phyloP scores from a whole-genome alignment of 208 protist genomes.

The Trypanosoma grayi region DNA sequence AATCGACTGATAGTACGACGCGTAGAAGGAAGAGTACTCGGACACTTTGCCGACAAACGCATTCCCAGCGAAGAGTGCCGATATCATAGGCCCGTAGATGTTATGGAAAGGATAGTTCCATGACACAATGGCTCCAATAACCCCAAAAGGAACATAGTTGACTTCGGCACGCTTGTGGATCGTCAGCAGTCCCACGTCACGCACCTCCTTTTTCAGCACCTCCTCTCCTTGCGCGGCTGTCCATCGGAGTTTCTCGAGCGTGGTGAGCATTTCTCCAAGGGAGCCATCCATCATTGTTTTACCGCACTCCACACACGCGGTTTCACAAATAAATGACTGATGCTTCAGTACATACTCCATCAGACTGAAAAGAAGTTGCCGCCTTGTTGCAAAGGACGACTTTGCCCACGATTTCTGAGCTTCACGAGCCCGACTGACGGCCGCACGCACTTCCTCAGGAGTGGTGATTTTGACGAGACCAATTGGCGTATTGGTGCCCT shows the following conservation, averaged over 20 bases:
- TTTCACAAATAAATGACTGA: conserved; percentile 83
- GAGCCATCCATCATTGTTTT: conserved; percentile 92
- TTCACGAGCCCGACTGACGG: conserved; percentile 59
- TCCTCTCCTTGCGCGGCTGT: conserved; percentile 80
- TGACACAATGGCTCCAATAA: conserved; percentile 92
- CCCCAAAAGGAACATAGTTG: conserved; percentile 86
- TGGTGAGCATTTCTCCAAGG: conserved; percentile 89
- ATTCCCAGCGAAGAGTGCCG: conserved; percentile 94
- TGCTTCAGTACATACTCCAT: conserved; percentile 87
- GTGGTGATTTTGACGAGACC: conserved; percentile 68
- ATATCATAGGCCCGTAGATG: conserved; percentile 92
- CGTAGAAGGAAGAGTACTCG: conserved; percentile 92
- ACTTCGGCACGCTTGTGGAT: conserved; percentile 87
- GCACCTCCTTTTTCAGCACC: conserved; percentile 74
- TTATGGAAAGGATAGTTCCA: conserved; percentile 98
- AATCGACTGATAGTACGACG: conserved; percentile 91
- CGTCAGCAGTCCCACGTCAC: conserved; percentile 83
- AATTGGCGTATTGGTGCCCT: conserved; percentile 81
- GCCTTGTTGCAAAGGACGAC: conserved; percentile 83
- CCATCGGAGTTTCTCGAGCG: conserved; percentile 92
- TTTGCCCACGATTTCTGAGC: conserved; percentile 83
- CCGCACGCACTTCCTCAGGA: conserved; percentile 64
- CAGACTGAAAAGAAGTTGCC: conserved; percentile 76
- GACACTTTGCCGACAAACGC: conserved; percentile 94
- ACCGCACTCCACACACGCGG: conserved; percentile 85